Base-by-base conservation (phyloP, 2,329 filamentous ascomycete species). In the Calycina herbarum region DNA sequence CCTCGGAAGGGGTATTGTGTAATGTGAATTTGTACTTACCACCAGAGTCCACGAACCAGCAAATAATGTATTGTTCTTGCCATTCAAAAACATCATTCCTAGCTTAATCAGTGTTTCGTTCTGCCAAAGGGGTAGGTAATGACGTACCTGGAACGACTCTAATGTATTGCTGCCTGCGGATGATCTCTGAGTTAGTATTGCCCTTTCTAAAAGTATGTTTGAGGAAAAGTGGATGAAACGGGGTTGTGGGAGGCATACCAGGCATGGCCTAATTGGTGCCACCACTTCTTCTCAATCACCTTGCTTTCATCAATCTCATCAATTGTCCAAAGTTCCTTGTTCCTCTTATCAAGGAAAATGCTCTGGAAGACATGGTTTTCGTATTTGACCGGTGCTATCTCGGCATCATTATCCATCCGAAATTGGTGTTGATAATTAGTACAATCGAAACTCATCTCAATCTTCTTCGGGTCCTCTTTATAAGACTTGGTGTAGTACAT, bases 351-450 rank as follows among this genome's bases (percentile, higher is more conserved):
- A 5, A 90, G 79, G 73, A 88, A 89, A 62, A 89, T 89, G 8
- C 85, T 88, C 70, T 93, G 89, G 74, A 90, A 92, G 17, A 92
- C 84, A 71, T 91, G 88, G 0, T 82, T 80, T 0, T 84, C 79
- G 1, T 79, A 76, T 3, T 79, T 62, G 40, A 72, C 68, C 0
- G 66, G 69, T 1, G 77, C 69, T 1, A 69, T 59, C 15, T 73
- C 69, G 1, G 72, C 72, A 29, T 73, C 67, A 15, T 77, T 62
- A 17, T 68, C 67, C 51, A 63, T 68, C 1, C 86, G 86, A 68
- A 93, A 89, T 73, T 92, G 89, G 57, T 87, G 83, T 74, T 93
- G 89, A 77, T 92, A 92, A 74, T 91, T 90, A 45, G 87, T 89
- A 78, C 88, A 90, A 76, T 93, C 89, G 77, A 92, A 93, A 64